phyloP scores from a whole-genome alignment of 257 asterid species.

The Penstemon davidsonii region DNA sequence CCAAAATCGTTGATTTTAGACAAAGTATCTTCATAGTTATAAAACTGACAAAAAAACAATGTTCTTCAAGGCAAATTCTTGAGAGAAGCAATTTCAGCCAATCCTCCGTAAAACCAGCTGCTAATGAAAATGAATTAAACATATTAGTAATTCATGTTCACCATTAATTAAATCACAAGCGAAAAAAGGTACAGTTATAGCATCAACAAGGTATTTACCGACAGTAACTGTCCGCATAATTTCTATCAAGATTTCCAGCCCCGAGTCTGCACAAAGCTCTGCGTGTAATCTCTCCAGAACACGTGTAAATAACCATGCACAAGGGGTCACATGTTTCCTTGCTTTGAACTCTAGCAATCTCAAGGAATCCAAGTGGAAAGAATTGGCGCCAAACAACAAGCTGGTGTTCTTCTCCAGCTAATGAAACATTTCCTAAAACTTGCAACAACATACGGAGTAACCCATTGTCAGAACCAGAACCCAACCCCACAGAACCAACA shows the following conservation, averaged over 20 bases:
- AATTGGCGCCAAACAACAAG: constrained; percentile 59
- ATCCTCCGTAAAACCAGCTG: constrained; percentile 68
- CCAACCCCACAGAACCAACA: constrained; percentile 35
- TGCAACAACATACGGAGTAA: constrained; percentile 59
- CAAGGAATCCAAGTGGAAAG: constrained; percentile 52
- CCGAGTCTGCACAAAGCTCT: constrained; percentile 52
- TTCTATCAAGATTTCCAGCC: constrained; percentile 46
- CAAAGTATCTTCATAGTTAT: not conserved
- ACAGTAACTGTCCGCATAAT: constrained; percentile 51
- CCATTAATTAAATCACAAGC: not conserved
- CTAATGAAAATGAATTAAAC: constrained; percentile 9
- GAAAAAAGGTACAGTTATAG: not conserved
- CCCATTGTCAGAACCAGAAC: constrained; percentile 41
- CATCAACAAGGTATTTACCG: constrained; percentile 36
- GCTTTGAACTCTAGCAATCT: constrained; percentile 55
- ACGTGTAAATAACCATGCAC: constrained; percentile 73
- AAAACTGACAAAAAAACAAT: constrained; percentile 42
- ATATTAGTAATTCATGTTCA: not conserved
- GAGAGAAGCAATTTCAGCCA: constrained; percentile 72
- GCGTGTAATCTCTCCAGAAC: constrained; percentile 41
- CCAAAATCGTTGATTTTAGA: constrained; percentile 35
- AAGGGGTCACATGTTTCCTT: constrained; percentile 69
- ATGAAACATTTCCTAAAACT: constrained; percentile 72
- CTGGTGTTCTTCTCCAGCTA: constrained; percentile 68
- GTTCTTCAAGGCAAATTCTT: constrained; percentile 54